Conservation (phyloP, 768 basidiomycete genomes). For the Serendipita sp. region DNA sequence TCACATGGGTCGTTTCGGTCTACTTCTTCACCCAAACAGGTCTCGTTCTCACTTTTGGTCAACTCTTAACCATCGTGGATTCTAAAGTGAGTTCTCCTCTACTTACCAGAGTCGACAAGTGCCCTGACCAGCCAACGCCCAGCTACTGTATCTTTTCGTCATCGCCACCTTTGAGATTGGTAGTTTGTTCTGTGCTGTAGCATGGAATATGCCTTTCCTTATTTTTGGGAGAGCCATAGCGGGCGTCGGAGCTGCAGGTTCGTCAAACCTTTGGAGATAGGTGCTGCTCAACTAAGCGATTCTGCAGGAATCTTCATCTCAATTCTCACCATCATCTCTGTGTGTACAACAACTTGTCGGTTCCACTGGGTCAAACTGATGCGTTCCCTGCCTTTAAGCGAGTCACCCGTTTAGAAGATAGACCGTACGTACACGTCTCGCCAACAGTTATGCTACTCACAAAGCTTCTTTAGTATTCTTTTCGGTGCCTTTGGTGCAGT, state of each 20-base stretch:
- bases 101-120: not conserved
- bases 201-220: slow-evolving; percentile 17
- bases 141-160: slow-evolving; percentile 4
- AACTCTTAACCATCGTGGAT: slow-evolving; percentile 17
- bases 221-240: slow-evolving; percentile 32
- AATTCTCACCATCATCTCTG: slow-evolving; percentile 14
- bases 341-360: no score
- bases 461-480: slow-evolving; percentile 11
- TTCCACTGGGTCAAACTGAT: not conserved
- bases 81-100: slow-evolving; percentile 14
- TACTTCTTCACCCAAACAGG: slow-evolving; percentile 18
- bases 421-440: slow-evolving; percentile 10
- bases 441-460: not conserved
- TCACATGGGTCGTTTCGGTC: slow-evolving; percentile 16
- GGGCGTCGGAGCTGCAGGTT: slow-evolving; percentile 26
- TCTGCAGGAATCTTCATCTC: slow-evolving; percentile 18
- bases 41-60: slow-evolving; percentile 19
- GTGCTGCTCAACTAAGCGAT: no score
- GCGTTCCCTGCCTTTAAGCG: not conserved
- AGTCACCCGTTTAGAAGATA: slow-evolving; percentile 18
- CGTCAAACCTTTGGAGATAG: slow-evolving; percentile 12
- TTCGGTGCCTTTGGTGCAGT: slow-evolving; percentile 27
- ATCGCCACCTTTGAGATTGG: slow-evolving; percentile 29
- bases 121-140: not conserved
- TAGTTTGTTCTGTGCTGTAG: slow-evolving; percentile 15